These are phyloP conservation scores for Borovskyia barvae DNA, from an alignment of 208 protist genomes.

Conservation along the genomic window DNA sequence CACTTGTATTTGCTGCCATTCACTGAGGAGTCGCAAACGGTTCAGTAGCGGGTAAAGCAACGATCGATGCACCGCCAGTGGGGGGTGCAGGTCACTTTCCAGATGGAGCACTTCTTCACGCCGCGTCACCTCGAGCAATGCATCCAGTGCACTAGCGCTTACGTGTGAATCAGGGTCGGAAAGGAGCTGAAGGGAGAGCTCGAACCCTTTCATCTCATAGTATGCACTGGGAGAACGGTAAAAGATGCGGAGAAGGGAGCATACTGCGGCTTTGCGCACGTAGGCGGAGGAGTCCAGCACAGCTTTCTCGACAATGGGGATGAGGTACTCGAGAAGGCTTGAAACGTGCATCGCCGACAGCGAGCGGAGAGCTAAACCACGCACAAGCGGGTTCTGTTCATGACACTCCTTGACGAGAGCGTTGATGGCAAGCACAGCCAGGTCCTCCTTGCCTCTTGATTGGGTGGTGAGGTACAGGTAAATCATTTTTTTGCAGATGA, in stretches of 20 bases:
- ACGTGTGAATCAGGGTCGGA: slow-evolving; percentile 88
- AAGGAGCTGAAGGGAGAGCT: slow-evolving; percentile 71
- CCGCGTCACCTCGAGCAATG: slow-evolving; percentile 75
- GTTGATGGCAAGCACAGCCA: slow-evolving; percentile 95
- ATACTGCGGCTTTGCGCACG: slow-evolving; percentile 93
- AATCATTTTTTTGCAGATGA: slow-evolving; percentile 97
- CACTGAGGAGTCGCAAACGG: slow-evolving; percentile 69
- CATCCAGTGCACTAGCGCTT: slow-evolving; percentile 68
- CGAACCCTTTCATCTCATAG: slow-evolving; percentile 27
- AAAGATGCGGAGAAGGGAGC: slow-evolving; percentile 85
- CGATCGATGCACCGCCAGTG: slow-evolving; percentile 52
- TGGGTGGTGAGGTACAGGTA: slow-evolving; percentile 96
- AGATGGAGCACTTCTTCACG: slow-evolving; percentile 31
- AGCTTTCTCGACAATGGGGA: slow-evolving; percentile 66
- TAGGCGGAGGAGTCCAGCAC: slow-evolving; percentile 89
- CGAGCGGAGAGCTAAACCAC: slow-evolving; percentile 94
- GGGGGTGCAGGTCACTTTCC: slow-evolving; percentile 1
- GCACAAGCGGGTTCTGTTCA: slow-evolving; percentile 92
- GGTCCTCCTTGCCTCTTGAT: slow-evolving; percentile 87
- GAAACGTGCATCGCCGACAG: slow-evolving; percentile 86
- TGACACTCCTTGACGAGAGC: slow-evolving; percentile 94
- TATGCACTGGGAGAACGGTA: slow-evolving; percentile 52
- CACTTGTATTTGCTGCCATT: slow-evolving; percentile 88
- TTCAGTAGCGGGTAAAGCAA: slow-evolving; percentile 85
- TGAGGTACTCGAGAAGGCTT: slow-evolving; percentile 72